These are phyloP conservation scores for Rhizopogon salebrosus DNA, from an alignment of 768 basidiomycete genomes.

Conservation along the genomic window DNA sequence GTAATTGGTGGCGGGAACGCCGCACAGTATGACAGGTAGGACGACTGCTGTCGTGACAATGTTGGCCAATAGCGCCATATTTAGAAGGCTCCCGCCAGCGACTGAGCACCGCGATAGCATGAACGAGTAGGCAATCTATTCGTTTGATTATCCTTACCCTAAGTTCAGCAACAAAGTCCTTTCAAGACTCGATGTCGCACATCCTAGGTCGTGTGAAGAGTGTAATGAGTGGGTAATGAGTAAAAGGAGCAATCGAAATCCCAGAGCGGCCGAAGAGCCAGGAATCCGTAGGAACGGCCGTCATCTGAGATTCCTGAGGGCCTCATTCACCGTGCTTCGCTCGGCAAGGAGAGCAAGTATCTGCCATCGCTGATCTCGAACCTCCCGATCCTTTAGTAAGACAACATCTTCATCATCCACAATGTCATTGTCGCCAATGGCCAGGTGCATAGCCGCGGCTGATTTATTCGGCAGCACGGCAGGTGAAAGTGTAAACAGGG, in stretches of 20 bases:
- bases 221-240: not conserved
- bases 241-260: not conserved
- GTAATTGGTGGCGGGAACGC: no score
- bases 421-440: slow-evolving; percentile 47
- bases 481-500: slow-evolving; percentile 72
- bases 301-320: slow-evolving; percentile 35
- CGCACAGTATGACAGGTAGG: no score
- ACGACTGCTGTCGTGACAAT: no score
- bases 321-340: slow-evolving; percentile 66
- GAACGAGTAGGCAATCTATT: no score
- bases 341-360: slow-evolving; percentile 70
- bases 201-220: not conserved
- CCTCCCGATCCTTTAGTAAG: slow-evolving; percentile 58
- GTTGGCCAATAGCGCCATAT: no score
- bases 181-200: not conserved
- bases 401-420: slow-evolving; percentile 42
- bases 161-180: not conserved
- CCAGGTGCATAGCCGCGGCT: slow-evolving; percentile 70
- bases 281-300: not conserved
- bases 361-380: slow-evolving; percentile 70
- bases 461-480: slow-evolving; percentile 75
- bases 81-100: no score
- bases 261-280: not conserved
- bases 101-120: no score
- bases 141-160: not conserved